Evolutionary conservation across 176 grass and related monocot species (phyloP).

Genomic region (Triticum monococcum): DNA sequence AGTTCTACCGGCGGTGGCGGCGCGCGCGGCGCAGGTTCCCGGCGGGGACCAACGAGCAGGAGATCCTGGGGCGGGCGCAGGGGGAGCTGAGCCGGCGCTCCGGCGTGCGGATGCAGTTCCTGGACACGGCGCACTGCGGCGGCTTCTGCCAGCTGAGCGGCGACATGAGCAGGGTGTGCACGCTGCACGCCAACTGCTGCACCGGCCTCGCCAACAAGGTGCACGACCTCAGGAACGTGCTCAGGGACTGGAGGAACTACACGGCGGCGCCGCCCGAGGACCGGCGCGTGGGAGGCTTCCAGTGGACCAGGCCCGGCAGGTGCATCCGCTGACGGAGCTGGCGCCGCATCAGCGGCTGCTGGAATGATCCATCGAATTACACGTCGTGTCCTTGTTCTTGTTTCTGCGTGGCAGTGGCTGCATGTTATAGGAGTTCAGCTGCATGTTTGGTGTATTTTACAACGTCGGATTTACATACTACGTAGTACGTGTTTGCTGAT

Average conservation of each 20-base stretch:
- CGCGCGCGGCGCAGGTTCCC: constrained; percentile 39
- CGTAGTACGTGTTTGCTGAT: too few species aligned
- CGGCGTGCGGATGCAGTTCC: constrained; percentile 63
- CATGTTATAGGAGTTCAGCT: too few species aligned
- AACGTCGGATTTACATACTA: too few species aligned
- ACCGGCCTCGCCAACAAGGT: constrained; percentile 62
- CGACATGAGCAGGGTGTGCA: constrained; percentile 66
- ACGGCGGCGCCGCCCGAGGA: constrained; percentile 32
- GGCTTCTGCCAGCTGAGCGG: constrained; percentile 72
- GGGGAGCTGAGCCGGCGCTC: not conserved
- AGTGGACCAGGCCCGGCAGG: constrained; percentile 43
- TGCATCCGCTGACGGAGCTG: constrained; percentile 35
- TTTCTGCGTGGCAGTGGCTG: not conserved
- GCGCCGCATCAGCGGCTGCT: not conserved
- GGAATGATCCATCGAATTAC: not conserved
- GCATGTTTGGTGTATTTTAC: too few species aligned
- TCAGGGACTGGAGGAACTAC: constrained; percentile 71
- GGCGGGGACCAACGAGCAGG: constrained; percentile 59
- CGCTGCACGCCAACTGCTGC: constrained; percentile 89
- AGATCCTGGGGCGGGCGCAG: constrained; percentile 45
- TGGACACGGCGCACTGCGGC: constrained; percentile 68
- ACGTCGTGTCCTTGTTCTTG: not conserved
- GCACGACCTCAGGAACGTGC: constrained; percentile 49
- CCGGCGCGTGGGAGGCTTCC: constrained; percentile 21
- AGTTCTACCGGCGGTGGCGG: constrained; percentile 77